Base-by-base conservation (phyloP, 306 rosid species). In the Lathyrus oleraceus region DNA sequence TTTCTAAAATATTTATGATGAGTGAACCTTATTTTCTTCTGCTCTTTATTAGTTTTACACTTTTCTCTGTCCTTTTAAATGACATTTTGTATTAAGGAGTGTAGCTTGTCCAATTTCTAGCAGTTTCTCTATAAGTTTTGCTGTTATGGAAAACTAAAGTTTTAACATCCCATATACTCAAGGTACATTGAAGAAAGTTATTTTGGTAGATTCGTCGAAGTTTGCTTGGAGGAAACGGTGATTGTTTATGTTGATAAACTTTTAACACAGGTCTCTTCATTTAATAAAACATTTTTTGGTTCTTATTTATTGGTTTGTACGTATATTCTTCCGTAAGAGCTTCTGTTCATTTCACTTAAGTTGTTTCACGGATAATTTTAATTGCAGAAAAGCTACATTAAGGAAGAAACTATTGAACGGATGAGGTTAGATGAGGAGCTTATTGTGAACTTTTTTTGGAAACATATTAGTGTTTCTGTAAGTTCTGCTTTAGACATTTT, bases 161-260 rank as follows among this genome's bases (percentile, higher is more conserved):
- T 79, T 62, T 51, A 35, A 40, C 77, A 64, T 74, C 58, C 49
- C 43, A 2, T 63, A 56, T 51, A 62, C 52, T 75, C 45, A 79
- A 92, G 99, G 96, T 94, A 94, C 83, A 87, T 91, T 73, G 97
- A 94, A 91, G 99, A 94, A 61, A 85, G 97, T 79, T 91, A 96
- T 19, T 94, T 94, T 75, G 86, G 96, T 83, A 94, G 91, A 86
- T 94, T 94, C 65, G 99, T 94, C 42, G 99, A 94, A 84, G 97
- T 97, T 65, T 94, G 99, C 84, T 86, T 94, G 44, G 99, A 94
- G 82, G 99, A 94, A 86, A 87, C 92, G 6, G 85, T 89, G 60
- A 61, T 91, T 51, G 91, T 88, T 75, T 94, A 91, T 64, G 97
- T 90, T 62, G 99, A 94, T 67, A 91, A 71, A 87, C 96, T 94